Evolutionary conservation across 495 filamentous ascomycete genomes (phyloP), one percentile per base, ranked within the genome.

Genomic region (Bathelium albidoporum): DNA sequence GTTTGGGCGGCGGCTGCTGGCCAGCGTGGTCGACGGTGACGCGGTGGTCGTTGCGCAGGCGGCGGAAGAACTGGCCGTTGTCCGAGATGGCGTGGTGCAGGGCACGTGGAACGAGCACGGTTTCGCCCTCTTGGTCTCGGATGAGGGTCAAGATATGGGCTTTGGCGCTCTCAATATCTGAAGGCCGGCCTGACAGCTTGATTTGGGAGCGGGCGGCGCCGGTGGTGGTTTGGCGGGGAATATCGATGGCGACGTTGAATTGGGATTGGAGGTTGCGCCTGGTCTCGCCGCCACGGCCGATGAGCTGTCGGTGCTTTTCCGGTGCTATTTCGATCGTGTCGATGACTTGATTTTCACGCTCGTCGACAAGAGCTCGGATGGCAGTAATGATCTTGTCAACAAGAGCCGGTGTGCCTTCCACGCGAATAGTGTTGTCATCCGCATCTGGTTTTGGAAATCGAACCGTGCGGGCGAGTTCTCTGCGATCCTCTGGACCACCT

Each of bases 11-110:
- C 1, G 87, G 77, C 32, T 85, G 74, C 22, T 93, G 85, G 32
- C 91, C 90, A 36, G 82, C 87, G 69, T 97, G 93, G 73, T 96
- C 90, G 59, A 99, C 89, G 0, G 85, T 91, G 66, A 99, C 90
- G 49, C 86, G 82, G 74, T 89, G 81, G 66, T 96, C 88, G 67
- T 85, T 89, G 65, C 85, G 85, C 32, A 97, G 82, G 62, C 81
- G 86, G 60, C 90, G 89, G 86, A 97, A 95, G 79, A 97, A 88
- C 64, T 89, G 84, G 20, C 94, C 94, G 64, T 93, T 92, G 71
- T 97, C 91, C 58, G 92, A 80, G 64, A 99, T 80, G 65, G 78
- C 75, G 71, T 97, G 89, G 75, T 97, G 92, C 58, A 94, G 74
- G 64, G 84, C 82, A 41, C 84, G 80, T 11, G 94, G 94, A 28